Base-by-base conservation (phyloP, 768 basidiomycete genomes). In the Polyporus arcularius region DNA sequence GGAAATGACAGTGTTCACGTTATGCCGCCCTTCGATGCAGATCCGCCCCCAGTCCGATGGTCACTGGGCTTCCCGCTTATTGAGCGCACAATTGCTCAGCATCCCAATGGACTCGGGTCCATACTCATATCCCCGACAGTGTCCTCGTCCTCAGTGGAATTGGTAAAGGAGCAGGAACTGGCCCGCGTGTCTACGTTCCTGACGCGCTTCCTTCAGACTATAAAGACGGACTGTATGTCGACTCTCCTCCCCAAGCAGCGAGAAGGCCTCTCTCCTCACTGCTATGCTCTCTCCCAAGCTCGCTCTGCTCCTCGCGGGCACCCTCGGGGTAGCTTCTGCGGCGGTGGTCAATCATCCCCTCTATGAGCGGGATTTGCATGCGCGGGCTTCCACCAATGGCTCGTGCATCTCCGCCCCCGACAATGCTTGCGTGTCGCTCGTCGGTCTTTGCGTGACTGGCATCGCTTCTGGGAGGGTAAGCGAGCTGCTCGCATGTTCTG, bases 401-500 rank as follows among this genome's bases (percentile, higher is more conserved):
- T 51, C 50, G 31, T 51, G 50, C 32, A 51, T 51, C 50, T 51
- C 50, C 7, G 50, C 31, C 10, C 50, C 50, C 31, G 50, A 51
- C 12, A 51, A 32, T 6, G 31, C 50, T 31, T 51, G 50, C 32
- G 50, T 51, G 31, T 51, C 50, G 14, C 50, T 51, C 32, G 50
- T 51, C 50, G 35, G 50, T 31, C 31, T 51, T 10, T 51, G 50
- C 18, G 50, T 51, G 2, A 38, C 50, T 2, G 35, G 50, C 50
- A 51, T 51, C 21, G 43, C 35, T 6, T 18, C 26, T 10, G 43
- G 43, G 9, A 16, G 16, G 43, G 43, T 45, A 21, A 16, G 43
- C 35, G 8, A 35, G 35, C 35, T 35, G 35, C 1, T 30, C 53
- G 30, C 31, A 38, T 14, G 28, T 48, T 3, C n/a, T 32, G 21